These are phyloP conservation scores for Mycena haematopus DNA, from an alignment of 768 basidiomycete species.

Conservation along the genomic window DNA sequence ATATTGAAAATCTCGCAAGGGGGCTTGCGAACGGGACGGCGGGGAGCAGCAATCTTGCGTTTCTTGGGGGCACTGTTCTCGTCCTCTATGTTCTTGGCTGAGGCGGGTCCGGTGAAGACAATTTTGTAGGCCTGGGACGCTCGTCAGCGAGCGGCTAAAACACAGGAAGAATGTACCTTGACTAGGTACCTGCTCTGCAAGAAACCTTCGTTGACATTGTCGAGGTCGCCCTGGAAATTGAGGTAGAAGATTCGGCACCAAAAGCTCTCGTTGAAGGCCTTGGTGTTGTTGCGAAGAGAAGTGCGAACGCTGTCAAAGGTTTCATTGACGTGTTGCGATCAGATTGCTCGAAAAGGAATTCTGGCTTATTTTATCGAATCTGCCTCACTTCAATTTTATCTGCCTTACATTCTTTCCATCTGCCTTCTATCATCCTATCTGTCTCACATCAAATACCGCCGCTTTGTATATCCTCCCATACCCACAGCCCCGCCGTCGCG, in stretches of 20 bases:
- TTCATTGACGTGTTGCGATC: no score
- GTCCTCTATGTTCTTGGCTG: not conserved
- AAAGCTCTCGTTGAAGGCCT: slow-evolving; percentile 5
- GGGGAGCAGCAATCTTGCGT: not conserved
- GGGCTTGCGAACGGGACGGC: slow-evolving; percentile 6
- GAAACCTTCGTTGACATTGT: slow-evolving; percentile 9
- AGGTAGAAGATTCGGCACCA: slow-evolving; percentile 15
- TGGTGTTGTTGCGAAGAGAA: not conserved
- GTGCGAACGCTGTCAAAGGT: not conserved
- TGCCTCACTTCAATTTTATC: no score
- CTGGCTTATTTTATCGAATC: no score
- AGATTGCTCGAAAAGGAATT: no score
- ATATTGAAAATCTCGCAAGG: slow-evolving; percentile 13
- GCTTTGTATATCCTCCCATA: no score
- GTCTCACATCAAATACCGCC: no score
- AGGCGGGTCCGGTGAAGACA: slow-evolving; percentile 9
- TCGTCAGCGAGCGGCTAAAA: not conserved
- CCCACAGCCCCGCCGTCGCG: no score
- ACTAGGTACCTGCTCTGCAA: slow-evolving; percentile 20
- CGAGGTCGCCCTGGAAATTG: slow-evolving; percentile 11
- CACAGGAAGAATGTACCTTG: not conserved
- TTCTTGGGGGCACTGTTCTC: slow-evolving; percentile 22
- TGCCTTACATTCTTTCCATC: no score
- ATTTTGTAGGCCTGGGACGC: slow-evolving; percentile 1
- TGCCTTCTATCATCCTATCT: no score